Evolutionary conservation across 768 basidiomycete genomes (phyloP).

Genomic region (Rickenella mellea): DNA sequence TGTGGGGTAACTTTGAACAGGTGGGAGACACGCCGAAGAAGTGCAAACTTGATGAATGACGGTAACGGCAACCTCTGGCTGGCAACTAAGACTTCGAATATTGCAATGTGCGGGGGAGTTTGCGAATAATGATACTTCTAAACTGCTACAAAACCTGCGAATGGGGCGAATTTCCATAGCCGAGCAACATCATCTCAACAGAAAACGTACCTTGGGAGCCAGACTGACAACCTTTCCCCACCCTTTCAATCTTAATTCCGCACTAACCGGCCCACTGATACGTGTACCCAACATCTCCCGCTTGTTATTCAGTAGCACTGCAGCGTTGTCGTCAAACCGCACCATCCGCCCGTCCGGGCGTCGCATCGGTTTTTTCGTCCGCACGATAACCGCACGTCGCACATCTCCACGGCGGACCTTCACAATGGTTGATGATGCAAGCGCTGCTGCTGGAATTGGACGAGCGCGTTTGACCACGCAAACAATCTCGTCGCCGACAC

Average conservation of each 20-base stretch:
- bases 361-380: constrained; percentile 78
- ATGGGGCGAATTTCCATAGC: too few species aligned
- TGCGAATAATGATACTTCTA: too few species aligned
- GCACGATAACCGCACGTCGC: constrained; percentile 90
- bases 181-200: too few species aligned
- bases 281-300: constrained; percentile 92
- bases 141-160: too few species aligned
- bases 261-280: constrained; percentile 88
- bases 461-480: constrained; percentile 90
- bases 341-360: constrained; percentile 83
- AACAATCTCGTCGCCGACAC: constrained; percentile 91
- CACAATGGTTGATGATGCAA: constrained; percentile 66
- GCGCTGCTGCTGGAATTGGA: constrained; percentile 59
- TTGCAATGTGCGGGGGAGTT: too few species aligned
- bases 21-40: too few species aligned
- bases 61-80: too few species aligned
- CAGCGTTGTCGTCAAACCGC: constrained; percentile 95
- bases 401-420: constrained; percentile 93
- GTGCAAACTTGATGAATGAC: too few species aligned
- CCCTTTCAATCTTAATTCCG: constrained; percentile 81
- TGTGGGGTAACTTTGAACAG: too few species aligned
- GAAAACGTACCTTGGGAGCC: constrained; percentile 71
- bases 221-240: constrained; percentile 92
- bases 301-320: constrained; percentile 90
- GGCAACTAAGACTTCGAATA: too few species aligned